Evolutionary conservation across 768 basidiomycete genomes (phyloP), one percentile per base, ranked within the genome.

Genomic region (Leucogyrophana mollusca): DNA sequence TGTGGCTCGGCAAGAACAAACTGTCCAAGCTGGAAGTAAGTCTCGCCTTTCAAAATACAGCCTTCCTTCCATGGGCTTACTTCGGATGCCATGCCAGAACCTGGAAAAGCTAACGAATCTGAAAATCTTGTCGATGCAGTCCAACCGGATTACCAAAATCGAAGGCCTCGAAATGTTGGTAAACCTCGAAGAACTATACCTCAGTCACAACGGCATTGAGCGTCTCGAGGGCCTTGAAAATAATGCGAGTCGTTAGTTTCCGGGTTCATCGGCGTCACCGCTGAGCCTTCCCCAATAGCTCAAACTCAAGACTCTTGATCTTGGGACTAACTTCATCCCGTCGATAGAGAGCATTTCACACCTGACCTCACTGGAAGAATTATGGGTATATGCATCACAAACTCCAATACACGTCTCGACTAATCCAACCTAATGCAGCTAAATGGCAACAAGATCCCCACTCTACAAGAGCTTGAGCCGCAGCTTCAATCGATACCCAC

Each of bases 1-100:
- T 99, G 3, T 98, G 95, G 93, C 69, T 98, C 3, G 96, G 96
- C 7, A 99, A 99, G 77, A 99, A 99, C 64, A 99, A 97, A 71
- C 91, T 99, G 47, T 63, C 83, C 5, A 85, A 81, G 62, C 77
- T 99, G 4, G 88, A 94, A 77, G 91, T 90, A 53, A 34, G 59
- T 13, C 33, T 23, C 25, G 14, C 17, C 11, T 35, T 23, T 43
- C n/a, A n/a, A n/a, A n/a, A n/a, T n/a, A n/a, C n/a, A n/a, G n/a
- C n/a, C n/a, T 18, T 17, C n/a, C n/a, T n/a, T n/a, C 8, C 13
- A 40, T 24, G 10, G 24, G 13, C 23, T 27, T 39, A n/a, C n/a
- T n/a, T n/a, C n/a, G n/a, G n/a, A n/a, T n/a, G n/a, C n/a, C n/a
- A n/a, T 41, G 14, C 40, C 52, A 95, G 90, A 86, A 87, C 53